These are phyloP conservation scores for Cornus kousa DNA, from an alignment of 148 eudicot species.

Conservation along the genomic window DNA sequence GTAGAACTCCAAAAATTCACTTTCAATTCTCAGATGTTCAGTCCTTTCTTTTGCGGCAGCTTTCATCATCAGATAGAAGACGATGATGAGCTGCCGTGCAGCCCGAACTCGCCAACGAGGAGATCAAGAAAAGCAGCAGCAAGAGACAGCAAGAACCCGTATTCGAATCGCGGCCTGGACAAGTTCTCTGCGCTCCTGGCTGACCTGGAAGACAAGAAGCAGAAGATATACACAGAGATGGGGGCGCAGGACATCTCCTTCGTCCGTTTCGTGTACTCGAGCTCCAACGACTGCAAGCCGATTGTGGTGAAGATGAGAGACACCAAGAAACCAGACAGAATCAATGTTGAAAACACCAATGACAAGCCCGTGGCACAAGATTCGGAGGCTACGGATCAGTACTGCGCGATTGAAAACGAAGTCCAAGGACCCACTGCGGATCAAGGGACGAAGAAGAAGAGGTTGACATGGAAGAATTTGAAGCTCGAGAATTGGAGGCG, in stretches of 20 bases:
- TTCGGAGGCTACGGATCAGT: background rate
- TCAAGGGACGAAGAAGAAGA: background rate
- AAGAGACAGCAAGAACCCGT: constrained; percentile 46
- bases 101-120: constrained; percentile 20
- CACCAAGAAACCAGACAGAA: background rate
- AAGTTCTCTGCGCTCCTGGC: constrained; percentile 46
- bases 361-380: background rate
- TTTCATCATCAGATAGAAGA: constrained; percentile 16
- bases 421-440: too few species aligned
- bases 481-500: background rate
- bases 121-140: constrained; percentile 20
- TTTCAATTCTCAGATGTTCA: constrained; percentile 10
- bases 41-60: constrained; percentile 18
- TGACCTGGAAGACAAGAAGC: constrained; percentile 45
- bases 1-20: too few species aligned
- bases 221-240: constrained; percentile 42
- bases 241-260: constrained; percentile 39
- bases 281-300: constrained; percentile 26
- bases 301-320: constrained; percentile 31
- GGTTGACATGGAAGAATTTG: background rate
- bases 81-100: background rate
- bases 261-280: constrained; percentile 37
- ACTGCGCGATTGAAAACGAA: too few species aligned
- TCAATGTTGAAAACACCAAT: background rate
- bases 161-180: constrained; percentile 36